These are phyloP conservation scores for Quercus cerris DNA, from an alignment of 306 rosid species.

Conservation along the genomic window DNA sequence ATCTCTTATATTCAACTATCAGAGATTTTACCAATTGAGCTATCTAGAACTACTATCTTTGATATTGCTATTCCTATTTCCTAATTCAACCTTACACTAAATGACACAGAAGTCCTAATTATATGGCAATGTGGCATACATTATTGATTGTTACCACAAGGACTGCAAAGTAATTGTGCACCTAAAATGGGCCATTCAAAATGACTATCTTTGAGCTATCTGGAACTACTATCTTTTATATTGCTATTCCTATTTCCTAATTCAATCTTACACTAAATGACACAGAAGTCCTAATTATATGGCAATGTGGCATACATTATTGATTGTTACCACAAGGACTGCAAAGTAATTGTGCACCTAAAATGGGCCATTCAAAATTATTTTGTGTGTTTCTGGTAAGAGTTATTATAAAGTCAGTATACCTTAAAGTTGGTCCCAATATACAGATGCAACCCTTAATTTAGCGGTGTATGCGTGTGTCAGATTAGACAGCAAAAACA, in stretches of 20 bases:
- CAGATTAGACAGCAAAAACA: constrained; percentile 25
- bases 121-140: neutral
- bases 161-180: constrained; percentile 11
- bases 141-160: neutral
- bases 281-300: neutral
- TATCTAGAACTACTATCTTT: too few species aligned
- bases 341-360: constrained; percentile 13
- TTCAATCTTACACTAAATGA: neutral
- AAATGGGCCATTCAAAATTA: constrained; percentile 16
- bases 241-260: neutral
- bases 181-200: constrained; percentile 20
- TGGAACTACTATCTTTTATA: too few species aligned
- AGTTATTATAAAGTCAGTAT: constrained; percentile 16
- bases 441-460: constrained; percentile 13
- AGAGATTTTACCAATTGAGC: rapidly evolving
- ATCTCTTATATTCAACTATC: too few species aligned
- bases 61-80: neutral
- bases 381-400: neutral
- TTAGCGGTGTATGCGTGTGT: constrained; percentile 12
- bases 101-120: neutral
- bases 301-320: neutral
- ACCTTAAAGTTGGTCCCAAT: constrained; percentile 31
- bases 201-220: neutral
- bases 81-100: neutral
- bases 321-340: neutral